Evolutionary conservation across 1,139 yeast genomes (phyloP).

Genomic region (Yamadazyma jaroonii): DNA sequence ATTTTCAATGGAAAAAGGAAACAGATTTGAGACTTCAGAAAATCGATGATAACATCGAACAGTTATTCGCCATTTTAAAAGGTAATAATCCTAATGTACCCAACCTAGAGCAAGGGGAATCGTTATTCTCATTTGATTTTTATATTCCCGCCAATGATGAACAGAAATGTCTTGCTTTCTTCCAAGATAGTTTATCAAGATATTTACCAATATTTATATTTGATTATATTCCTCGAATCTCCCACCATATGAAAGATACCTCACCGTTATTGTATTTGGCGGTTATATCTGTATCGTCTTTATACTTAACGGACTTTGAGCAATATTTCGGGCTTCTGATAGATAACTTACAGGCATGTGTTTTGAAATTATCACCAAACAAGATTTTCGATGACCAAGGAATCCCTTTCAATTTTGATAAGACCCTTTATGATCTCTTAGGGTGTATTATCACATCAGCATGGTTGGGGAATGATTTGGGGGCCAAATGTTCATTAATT

Average conservation of each 20-base stretch:
- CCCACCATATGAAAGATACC: background rate
- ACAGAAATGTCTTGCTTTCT: constrained; percentile 2
- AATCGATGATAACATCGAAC: background rate
- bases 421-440: constrained; percentile 7
- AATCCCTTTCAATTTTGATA: constrained; percentile 4
- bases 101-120: background rate
- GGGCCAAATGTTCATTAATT: constrained; percentile 9
- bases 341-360: constrained; percentile 2
- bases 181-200: constrained; percentile 7
- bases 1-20: constrained; percentile 4
- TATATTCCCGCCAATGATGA: constrained; percentile 2
- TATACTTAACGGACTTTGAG: constrained; percentile 6
- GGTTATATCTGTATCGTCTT: constrained; percentile 6
- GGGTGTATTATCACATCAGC: constrained; percentile 10
- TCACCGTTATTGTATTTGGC: constrained; percentile 5
- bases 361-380: constrained; percentile 6
- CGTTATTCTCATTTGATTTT: background rate
- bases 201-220: constrained; percentile 10
- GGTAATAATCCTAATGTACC: background rate
- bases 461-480: constrained; percentile 10
- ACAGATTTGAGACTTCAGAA: background rate
- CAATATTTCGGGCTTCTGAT: constrained; percentile 1
- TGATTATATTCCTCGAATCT: constrained; percentile 9
- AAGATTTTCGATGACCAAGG: constrained; percentile 7
- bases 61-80: constrained; percentile 1